Evolutionary conservation across 2,329 filamentous ascomycete species (phyloP).

Genomic region (Botrytis paeoniae): DNA sequence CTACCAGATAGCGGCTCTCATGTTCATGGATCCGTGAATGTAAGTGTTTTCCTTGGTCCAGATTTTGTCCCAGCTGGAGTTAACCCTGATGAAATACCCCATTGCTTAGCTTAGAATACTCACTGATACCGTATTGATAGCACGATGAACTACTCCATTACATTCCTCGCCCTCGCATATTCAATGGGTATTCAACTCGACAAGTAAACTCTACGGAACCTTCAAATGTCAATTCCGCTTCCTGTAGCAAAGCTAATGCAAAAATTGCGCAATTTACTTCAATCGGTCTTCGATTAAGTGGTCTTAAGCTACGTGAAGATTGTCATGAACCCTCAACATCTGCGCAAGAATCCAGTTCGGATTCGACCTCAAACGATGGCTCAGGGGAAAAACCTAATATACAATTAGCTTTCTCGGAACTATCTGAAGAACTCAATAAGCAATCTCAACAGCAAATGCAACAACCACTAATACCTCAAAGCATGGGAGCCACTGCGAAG

Average conservation of each 20-base stretch:
- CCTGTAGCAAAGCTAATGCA: background rate
- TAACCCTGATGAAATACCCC: background rate
- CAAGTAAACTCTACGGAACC: background rate
- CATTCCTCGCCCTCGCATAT: background rate
- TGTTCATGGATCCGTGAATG: background rate
- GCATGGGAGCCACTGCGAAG: background rate
- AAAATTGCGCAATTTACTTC: background rate
- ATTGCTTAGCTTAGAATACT: background rate
- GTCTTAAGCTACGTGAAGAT: background rate
- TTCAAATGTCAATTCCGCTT: background rate
- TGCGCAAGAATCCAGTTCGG: background rate
- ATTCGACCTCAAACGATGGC: too few relatives aligned
- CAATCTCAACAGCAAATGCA: background rate
- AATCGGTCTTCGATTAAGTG: background rate
- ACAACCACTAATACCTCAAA: background rate
- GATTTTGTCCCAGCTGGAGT: background rate
- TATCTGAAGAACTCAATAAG: background rate
- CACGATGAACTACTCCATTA: background rate
- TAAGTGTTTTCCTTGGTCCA: background rate
- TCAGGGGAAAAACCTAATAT: background rate
- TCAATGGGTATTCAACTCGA: background rate
- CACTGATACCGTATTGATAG: background rate
- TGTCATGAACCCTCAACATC: background rate
- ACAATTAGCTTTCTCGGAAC: background rate
- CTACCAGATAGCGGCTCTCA: background rate